Evolutionary conservation across 1,139 yeast genomes (phyloP).

Genomic region (Yamadazyma atlantica): DNA sequence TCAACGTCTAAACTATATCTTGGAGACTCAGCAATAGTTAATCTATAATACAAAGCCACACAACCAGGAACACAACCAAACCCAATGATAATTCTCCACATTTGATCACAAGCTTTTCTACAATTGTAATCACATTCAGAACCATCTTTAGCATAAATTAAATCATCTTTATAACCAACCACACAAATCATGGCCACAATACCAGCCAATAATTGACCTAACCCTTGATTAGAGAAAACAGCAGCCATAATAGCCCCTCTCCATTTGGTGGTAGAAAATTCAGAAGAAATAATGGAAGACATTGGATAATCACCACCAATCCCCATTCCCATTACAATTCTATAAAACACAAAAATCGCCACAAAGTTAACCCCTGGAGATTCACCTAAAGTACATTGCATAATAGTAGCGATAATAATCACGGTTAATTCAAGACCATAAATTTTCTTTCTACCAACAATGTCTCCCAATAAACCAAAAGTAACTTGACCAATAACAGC

Average conservation of each 20-base stretch:
- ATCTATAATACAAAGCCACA: conserved; percentile 81
- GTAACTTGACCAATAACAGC: conserved; percentile 89
- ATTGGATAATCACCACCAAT: conserved; percentile 99
- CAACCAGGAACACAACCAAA: conserved; percentile 87
- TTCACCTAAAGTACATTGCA: conserved; percentile 70
- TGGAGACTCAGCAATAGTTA: conserved; percentile 92
- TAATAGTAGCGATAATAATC: conserved; percentile 76
- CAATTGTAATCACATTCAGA: conserved; percentile 64
- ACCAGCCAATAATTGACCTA: conserved; percentile 90
- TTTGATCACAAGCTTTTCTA: conserved; percentile 78
- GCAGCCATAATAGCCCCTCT: conserved; percentile 97
- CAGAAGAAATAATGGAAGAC: conserved; percentile 88
- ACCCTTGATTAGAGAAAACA: conserved; percentile 89
- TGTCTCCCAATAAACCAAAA: conserved; percentile 85
- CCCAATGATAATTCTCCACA: conserved; percentile 91
- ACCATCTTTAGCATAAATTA: conserved; percentile 50
- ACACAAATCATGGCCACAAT: conserved; percentile 71
- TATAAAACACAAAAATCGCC: conserved; percentile 70
- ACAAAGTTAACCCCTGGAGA: conserved; percentile 71
- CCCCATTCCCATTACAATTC: conserved; percentile 92
- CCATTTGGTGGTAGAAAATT: conserved; percentile 88
- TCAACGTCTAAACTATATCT: conserved; percentile 79
- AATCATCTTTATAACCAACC: conserved; percentile 65
- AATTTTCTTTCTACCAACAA: conserved; percentile 82
- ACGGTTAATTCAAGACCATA: conserved; percentile 85